A percentile compares a stretch with the other conserved stretches of the same genome.
Evolutionary conservation across 345 rosid genomes (phyloP).

Genomic region (Dipteronia dyeriana): DNA sequence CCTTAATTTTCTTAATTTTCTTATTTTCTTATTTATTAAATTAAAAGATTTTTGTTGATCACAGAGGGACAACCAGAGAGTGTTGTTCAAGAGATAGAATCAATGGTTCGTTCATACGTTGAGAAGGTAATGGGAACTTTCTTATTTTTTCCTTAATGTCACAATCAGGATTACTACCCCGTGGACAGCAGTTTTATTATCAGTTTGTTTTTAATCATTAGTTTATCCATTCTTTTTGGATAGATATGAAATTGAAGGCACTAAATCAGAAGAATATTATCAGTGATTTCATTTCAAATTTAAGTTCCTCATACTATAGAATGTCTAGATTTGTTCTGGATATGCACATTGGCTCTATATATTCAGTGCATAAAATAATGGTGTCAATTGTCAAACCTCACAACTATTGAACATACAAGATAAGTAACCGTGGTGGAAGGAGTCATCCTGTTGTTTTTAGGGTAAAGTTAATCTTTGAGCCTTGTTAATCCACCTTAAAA

Average conservation of each 20-base stretch:
- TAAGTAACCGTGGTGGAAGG: no score
- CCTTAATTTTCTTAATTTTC: background rate
- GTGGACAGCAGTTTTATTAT: background rate
- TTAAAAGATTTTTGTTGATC: conserved; percentile 16
- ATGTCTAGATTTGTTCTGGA: background rate
- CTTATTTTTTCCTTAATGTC: background rate
- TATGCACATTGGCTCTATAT: background rate
- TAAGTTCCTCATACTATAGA: background rate
- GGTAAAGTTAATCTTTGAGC: background rate
- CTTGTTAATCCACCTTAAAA: background rate
- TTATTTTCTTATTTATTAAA: conserved; percentile 4
- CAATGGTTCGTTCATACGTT: conserved; percentile 63
- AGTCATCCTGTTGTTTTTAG: no score
- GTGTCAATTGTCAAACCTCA: background rate
- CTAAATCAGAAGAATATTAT: background rate
- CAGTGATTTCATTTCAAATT: background rate
- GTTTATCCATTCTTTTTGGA: background rate
- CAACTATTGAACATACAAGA: background rate
- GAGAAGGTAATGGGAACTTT: conserved; percentile 44
- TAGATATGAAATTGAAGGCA: conserved; percentile 1
- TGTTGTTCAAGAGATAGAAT: conserved; percentile 58
- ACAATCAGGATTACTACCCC: background rate
- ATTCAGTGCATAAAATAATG: background rate
- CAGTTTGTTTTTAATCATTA: background rate
- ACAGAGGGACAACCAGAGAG: conserved; percentile 71